A percentile compares a stretch with the other conserved stretches of the same genome.
These are phyloP conservation scores for Sonneratia alba DNA, from an alignment of 345 rosid genomes.

Conservation along the genomic window DNA sequence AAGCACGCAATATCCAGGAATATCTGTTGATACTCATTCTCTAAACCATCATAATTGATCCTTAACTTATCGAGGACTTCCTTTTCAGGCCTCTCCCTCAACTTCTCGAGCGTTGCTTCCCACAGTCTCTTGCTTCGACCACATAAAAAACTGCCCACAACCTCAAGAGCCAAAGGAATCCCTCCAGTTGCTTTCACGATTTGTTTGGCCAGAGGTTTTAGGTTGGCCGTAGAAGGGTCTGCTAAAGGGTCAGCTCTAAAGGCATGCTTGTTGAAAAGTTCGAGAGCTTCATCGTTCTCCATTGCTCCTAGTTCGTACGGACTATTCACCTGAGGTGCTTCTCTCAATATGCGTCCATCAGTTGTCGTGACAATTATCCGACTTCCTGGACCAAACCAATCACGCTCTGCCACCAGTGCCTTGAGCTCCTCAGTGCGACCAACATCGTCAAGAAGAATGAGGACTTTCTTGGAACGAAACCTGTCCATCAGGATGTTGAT, in stretches of 20 bases:
- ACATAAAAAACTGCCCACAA: background rate
- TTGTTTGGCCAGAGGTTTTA: accelerated
- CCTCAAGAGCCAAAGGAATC: conserved; percentile 3
- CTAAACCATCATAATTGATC: conserved; percentile 9
- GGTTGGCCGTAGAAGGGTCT: background rate
- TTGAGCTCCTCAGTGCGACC: background rate
- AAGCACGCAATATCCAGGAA: conserved; percentile 17
- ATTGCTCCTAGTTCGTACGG: background rate
- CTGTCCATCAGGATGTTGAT: background rate
- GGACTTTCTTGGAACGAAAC: conserved; percentile 4
- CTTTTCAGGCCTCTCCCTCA: background rate
- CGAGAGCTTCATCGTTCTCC: background rate
- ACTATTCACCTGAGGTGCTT: accelerated
- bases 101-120: conserved; percentile 3
- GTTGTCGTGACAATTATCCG: background rate
- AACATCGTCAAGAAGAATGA: conserved; percentile 1
- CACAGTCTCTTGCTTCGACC: background rate
- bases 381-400: background rate
- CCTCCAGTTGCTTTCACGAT: background rate
- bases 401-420: background rate
- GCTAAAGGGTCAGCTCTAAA: background rate
- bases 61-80: background rate
- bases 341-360: background rate
- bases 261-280: conserved; percentile 5
- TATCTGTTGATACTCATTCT: background rate